These are phyloP conservation scores for Casuarina cunninghamiana DNA, from an alignment of 306 rosid species.

Conservation along the genomic window DNA sequence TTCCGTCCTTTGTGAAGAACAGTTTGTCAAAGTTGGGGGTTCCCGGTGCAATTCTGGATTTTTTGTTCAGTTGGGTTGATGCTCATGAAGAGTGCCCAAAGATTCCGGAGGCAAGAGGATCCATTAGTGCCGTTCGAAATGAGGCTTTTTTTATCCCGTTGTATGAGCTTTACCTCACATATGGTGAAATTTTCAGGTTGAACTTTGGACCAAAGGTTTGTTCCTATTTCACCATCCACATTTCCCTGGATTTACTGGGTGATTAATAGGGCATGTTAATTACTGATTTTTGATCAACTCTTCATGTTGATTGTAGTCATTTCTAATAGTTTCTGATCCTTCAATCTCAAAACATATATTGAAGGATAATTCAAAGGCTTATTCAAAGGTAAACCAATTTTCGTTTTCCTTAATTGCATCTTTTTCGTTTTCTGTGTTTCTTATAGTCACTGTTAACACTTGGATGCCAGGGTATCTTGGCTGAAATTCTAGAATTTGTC, in stretches of 20 bases:
- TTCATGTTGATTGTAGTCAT: slow-evolving; percentile 61
- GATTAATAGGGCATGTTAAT: neutral
- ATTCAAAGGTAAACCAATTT: slow-evolving; percentile 72
- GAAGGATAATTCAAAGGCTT: slow-evolving; percentile 85
- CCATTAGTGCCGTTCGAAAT: slow-evolving; percentile 58
- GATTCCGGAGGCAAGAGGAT: slow-evolving; percentile 92
- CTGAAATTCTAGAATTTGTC: slow-evolving; percentile 93
- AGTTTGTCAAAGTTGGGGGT: slow-evolving; percentile 71
- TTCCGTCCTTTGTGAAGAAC: slow-evolving; percentile 49
- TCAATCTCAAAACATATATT: slow-evolving; percentile 85
- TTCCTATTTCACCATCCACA: neutral
- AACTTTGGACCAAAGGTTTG: slow-evolving; percentile 94
- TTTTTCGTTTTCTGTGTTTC: neutral
- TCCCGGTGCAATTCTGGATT: slow-evolving; percentile 55
- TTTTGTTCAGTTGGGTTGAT: slow-evolving; percentile 53
- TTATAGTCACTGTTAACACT: slow-evolving; percentile 16
- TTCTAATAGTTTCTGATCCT: slow-evolving; percentile 93
- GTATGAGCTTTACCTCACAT: slow-evolving; percentile 82
- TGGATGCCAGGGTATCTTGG: slow-evolving; percentile 85
- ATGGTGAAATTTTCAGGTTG: slow-evolving; percentile 89
- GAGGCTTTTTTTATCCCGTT: slow-evolving; percentile 92
- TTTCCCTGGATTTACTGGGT: slow-evolving; percentile 4
- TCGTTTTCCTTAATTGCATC: neutral
- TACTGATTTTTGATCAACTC: neutral
- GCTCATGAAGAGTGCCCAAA: slow-evolving; percentile 37